Conservation (phyloP, 192 early-diverging fungal genomes). For the Gryganskiella cystojenkinii region DNA sequence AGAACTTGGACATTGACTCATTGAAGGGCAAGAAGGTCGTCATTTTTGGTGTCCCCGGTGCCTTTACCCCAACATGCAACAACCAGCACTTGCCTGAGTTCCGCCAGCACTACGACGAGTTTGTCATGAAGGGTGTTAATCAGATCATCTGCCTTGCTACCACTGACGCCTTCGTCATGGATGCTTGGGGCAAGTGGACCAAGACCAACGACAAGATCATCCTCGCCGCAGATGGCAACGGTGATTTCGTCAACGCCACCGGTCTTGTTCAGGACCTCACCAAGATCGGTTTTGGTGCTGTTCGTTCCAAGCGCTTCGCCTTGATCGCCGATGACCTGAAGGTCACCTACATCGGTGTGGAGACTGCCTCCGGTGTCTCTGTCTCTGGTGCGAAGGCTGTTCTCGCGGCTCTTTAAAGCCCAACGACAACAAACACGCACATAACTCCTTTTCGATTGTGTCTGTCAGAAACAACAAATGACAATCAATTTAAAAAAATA, state of each 20-base stretch:
- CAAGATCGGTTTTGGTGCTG: constrained; percentile 69
- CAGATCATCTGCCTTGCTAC: constrained; percentile 74
- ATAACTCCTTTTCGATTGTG: too few relatives aligned
- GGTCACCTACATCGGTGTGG: constrained; percentile 80
- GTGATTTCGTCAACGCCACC: constrained; percentile 72
- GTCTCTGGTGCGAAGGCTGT: constrained; percentile 68
- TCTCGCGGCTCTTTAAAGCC: constrained; percentile 67
- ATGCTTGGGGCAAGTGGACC: constrained; percentile 63
- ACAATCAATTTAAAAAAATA: too few relatives aligned
- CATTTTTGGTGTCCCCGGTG: constrained; percentile 74
- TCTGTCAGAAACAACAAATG: too few relatives aligned
- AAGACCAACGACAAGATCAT: constrained; percentile 63
- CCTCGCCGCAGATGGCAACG: constrained; percentile 84
- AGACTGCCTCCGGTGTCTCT: constrained; percentile 61
- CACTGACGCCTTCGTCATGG: constrained; percentile 65
- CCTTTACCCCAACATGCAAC: constrained; percentile 72
- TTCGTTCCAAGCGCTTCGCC: constrained; percentile 78
- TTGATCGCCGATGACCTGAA: constrained; percentile 77
- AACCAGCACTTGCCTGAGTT: constrained; percentile 68
- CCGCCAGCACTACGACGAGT: constrained; percentile 59
- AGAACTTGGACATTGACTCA: constrained; percentile 52
- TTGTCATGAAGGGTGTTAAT: constrained; percentile 79
- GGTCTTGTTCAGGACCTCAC: constrained; percentile 72
- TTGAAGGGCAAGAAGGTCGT: constrained; percentile 73
- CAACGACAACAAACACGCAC: too few relatives aligned